Conservation (phyloP, 345 rosid species). For the Syzygium grande region DNA sequence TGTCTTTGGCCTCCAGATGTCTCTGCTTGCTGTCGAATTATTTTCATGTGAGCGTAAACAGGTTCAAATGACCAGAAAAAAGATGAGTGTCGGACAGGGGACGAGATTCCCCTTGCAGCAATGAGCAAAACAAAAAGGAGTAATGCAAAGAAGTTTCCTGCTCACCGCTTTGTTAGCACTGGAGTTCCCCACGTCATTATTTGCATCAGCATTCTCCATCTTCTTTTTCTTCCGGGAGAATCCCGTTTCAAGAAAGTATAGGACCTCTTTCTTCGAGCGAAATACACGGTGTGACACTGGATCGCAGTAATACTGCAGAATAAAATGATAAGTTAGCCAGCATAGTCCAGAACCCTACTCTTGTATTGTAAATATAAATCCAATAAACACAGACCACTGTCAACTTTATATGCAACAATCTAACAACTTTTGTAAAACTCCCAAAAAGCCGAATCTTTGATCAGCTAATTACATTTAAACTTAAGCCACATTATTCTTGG, state of each 20-base stretch:
- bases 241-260: slow-evolving; percentile 34
- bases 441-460: not conserved
- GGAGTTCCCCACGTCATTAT: not conserved
- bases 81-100: not conserved
- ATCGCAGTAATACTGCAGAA: slow-evolving; percentile 36
- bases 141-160: not conserved
- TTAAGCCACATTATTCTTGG: not conserved
- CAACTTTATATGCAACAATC: not conserved
- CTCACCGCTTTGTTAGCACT: slow-evolving; percentile 20
- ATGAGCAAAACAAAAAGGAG: not conserved
- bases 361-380: not conserved
- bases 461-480: not conserved
- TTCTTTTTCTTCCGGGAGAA: slow-evolving; percentile 13
- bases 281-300: slow-evolving; percentile 21
- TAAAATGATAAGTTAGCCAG: not conserved
- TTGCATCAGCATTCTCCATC: not conserved
- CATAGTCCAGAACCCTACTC: not conserved
- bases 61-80: not conserved
- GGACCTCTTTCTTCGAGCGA: slow-evolving; percentile 47
- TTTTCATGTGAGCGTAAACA: not conserved
- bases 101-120: not conserved
- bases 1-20: slow-evolving; percentile 16
- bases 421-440: not conserved
- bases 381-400: not conserved
- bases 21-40: slow-evolving; percentile 15